Percentiles rank a stretch among this genome's conserved stretches.
Evolutionary conservation across 2,329 filamentous ascomycete species (phyloP).

Genomic region (Chrysoporthe austroafricana): DNA sequence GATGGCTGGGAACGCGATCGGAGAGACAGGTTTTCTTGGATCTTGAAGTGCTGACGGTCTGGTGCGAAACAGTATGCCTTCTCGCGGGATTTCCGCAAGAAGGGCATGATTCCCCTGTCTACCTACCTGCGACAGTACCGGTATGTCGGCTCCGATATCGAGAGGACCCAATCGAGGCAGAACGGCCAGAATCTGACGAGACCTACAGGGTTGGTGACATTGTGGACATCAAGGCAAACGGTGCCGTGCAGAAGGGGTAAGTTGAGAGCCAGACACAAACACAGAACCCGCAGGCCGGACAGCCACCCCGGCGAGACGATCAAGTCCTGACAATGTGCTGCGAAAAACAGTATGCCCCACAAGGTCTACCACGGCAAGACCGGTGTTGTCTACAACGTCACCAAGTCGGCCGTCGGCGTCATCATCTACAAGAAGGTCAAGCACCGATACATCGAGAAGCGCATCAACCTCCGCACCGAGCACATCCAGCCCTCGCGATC

Average conservation of each 20-base stretch:
- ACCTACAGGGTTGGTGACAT: slow-evolving; percentile 87
- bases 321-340: slow-evolving; percentile 39
- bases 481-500: slow-evolving; percentile 94
- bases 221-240: slow-evolving; percentile 98
- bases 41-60: slow-evolving; percentile 39
- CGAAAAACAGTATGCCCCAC: slow-evolving; percentile 80
- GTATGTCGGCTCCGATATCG: slow-evolving; percentile 51
- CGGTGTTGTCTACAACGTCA: slow-evolving; percentile 97
- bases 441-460: slow-evolving; percentile 99
- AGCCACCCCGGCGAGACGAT: slow-evolving; percentile 24
- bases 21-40: slow-evolving; percentile 13
- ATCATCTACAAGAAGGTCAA: slow-evolving; percentile 99
- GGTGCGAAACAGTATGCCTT: slow-evolving; percentile 76
- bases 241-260: slow-evolving; percentile 97
- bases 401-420: slow-evolving; percentile 95
- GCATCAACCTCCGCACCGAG: slow-evolving; percentile 98
- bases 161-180: slow-evolving; percentile 8
- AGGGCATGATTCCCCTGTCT: slow-evolving; percentile 89
- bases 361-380: slow-evolving; percentile 99
- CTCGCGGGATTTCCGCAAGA: slow-evolving; percentile 91
- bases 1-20: slow-evolving; percentile 6
- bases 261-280: slow-evolving; percentile 42
- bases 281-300: slow-evolving; percentile 17
- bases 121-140: slow-evolving; percentile 96
- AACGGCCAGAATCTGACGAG: slow-evolving; percentile 17